Conservation (phyloP, 257 asterid species). For the Gentiana macrophylla region DNA sequence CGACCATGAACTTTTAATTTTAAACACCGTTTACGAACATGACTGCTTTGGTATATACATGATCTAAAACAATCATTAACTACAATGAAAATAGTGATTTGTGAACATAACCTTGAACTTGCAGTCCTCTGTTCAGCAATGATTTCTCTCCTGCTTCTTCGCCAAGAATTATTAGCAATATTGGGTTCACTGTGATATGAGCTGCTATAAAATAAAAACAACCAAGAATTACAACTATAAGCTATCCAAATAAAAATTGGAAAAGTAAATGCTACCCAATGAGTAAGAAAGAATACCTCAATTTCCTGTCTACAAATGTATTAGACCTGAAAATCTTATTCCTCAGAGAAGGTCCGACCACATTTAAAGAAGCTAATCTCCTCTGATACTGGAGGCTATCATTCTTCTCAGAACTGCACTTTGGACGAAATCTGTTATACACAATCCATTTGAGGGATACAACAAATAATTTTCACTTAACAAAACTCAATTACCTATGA, state of each 20-base stretch:
- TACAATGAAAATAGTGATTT: neutral
- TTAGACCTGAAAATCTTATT: constrained; percentile 6
- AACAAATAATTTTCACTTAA: constrained; percentile 6
- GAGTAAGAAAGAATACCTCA: constrained; percentile 9
- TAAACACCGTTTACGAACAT: no score
- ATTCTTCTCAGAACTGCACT: constrained; percentile 14
- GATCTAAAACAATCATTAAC: neutral
- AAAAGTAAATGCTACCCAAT: neutral
- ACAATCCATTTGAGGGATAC: neutral
- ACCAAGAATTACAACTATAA: constrained; percentile 8
- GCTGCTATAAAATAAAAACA: constrained; percentile 39
- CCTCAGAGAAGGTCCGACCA: constrained; percentile 18
- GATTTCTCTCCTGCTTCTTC: constrained; percentile 55
- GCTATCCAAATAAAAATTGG: neutral
- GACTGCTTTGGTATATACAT: no score
- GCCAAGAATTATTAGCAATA: constrained; percentile 63
- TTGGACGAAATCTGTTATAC: neutral
- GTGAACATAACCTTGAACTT: constrained; percentile 44
- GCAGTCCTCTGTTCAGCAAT: constrained; percentile 60
- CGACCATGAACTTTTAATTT: constrained; percentile 1
- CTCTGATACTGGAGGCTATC: constrained; percentile 13
- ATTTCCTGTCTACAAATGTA: constrained; percentile 8
- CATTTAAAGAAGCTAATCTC: constrained; percentile 17
- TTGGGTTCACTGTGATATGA: constrained; percentile 62
- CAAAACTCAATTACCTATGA: neutral